phyloP scores from a whole-genome alignment of 164 flowering plant genomes.

The Aristolochia fimbriata region DNA sequence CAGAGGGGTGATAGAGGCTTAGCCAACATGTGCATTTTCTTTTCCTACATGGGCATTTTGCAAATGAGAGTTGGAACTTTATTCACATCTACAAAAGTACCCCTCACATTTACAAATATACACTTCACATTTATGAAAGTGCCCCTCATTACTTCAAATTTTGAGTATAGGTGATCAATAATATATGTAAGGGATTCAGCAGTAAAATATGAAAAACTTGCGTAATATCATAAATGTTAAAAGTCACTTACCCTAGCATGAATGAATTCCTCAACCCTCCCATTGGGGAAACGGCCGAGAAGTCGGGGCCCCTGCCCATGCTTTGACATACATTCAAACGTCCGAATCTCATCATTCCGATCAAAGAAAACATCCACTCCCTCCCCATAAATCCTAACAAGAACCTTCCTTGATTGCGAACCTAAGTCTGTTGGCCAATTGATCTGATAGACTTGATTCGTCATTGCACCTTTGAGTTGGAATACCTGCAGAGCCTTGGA shows the following conservation, averaged over 20 bases:
- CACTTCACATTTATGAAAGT: too few species aligned
- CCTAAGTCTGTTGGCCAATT: constrained; percentile 50
- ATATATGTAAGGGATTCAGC: too few species aligned
- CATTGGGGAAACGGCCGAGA: constrained; percentile 54
- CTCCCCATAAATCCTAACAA: constrained; percentile 72
- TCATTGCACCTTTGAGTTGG: constrained; percentile 81
- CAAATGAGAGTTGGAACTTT: too few species aligned
- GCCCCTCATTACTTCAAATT: too few species aligned
- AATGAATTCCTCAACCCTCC: constrained; percentile 82
- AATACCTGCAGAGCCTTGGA: constrained; percentile 43
- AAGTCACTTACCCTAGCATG: constrained; percentile 50
- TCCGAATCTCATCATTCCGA: constrained; percentile 51
- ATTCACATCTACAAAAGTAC: too few species aligned
- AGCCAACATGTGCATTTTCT: too few species aligned
- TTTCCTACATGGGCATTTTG: too few species aligned
- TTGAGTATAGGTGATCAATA: too few species aligned
- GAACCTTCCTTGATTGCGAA: constrained; percentile 34
- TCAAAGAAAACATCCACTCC: constrained; percentile 81
- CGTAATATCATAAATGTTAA: neutral
- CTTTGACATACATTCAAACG: constrained; percentile 74
- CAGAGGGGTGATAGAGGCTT: too few species aligned
- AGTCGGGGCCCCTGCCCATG: constrained; percentile 74
- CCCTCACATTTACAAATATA: too few species aligned
- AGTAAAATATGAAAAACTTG: too few species aligned
- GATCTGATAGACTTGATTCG: constrained; percentile 72